Evolutionary conservation across 176 grass and related monocot genomes (phyloP), one percentile per base, ranked within the genome.

Genomic region (Lolium perenne): DNA sequence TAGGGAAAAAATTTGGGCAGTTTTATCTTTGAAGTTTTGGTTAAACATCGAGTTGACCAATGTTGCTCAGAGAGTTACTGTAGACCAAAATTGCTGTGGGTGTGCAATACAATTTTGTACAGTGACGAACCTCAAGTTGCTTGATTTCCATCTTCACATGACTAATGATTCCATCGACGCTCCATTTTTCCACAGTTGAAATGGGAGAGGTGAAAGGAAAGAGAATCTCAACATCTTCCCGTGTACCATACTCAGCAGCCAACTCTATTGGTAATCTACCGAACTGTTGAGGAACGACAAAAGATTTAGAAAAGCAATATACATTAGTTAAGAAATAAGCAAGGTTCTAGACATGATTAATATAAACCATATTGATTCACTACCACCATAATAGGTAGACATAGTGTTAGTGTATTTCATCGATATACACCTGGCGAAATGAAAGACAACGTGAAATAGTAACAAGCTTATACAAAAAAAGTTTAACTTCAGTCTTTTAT

Each of bases 221-320:
- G 57, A 87, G 87, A 41, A 87, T 86, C 50, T 92, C 87, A 59
- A 92, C 74, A 8, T 86, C 79, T 79, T 84, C 74, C 49, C 21
- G 59, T 25, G 81, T 79, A 61, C 87, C 87, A 14, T 74, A 76
- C 15, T 83, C 87, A 29, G 75, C 87, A 53, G 91, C 84, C 68
- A 92, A 21, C 79, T 92, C 87, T 81, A 90, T 80, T 87, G 84
- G 83, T 73, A 90, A 73, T 66, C 78, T 90, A 43, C 87, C 84
- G 47, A 75, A 77, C 74, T 87, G 43, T 80, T 75, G 18, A 71
- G 16, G 23, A 71, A 72, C 69, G 6, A 56, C 59, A 0, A 53
- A 76, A 71, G 29, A 32, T 6, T 40, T 32, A 75, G 3, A 81
- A 81, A 70, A 70, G 43, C 29, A 14, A 38, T 43, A 86, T 40